These are phyloP conservation scores for Penstemon newberryi DNA, from an alignment of 257 asterid species.

Conservation along the genomic window DNA sequence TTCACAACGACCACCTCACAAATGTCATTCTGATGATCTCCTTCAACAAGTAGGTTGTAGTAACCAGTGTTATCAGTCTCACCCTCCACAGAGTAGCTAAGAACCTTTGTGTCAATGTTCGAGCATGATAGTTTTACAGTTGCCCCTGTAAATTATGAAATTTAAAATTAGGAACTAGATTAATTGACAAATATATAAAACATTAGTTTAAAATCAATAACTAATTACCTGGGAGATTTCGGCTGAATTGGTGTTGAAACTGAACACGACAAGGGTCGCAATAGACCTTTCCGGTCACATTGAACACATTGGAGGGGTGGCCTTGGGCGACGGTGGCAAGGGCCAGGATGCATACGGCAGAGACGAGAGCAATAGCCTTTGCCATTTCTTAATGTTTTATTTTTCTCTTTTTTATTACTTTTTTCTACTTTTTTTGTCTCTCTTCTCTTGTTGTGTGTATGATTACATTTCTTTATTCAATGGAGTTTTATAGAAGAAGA, in stretches of 20 bases:
- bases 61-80: conserved; percentile 27
- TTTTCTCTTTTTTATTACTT: neutral
- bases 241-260: conserved; percentile 33
- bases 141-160: conserved; percentile 28
- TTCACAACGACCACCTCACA: conserved; percentile 36
- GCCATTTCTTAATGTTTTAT: conserved; percentile 12
- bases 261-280: conserved; percentile 49
- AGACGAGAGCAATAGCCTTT: conserved; percentile 20
- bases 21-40: conserved; percentile 46
- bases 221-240: neutral
- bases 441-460: conserved; percentile 36
- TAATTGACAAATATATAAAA: no score
- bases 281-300: conserved; percentile 36
- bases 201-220: no score
- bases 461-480: conserved; percentile 13
- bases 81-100: conserved; percentile 23
- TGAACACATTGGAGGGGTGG: conserved; percentile 7
- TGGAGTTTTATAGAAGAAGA: conserved; percentile 21
- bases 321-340: conserved; percentile 24
- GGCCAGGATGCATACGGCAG: conserved; percentile 22
- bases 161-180: no score
- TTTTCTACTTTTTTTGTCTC: conserved; percentile 7
- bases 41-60: conserved; percentile 31
- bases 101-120: neutral
- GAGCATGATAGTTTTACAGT: conserved; percentile 40